These are phyloP conservation scores for Reticulascus tulasneorum DNA, from an alignment of 2,329 filamentous ascomycete genomes.

Conservation along the genomic window DNA sequence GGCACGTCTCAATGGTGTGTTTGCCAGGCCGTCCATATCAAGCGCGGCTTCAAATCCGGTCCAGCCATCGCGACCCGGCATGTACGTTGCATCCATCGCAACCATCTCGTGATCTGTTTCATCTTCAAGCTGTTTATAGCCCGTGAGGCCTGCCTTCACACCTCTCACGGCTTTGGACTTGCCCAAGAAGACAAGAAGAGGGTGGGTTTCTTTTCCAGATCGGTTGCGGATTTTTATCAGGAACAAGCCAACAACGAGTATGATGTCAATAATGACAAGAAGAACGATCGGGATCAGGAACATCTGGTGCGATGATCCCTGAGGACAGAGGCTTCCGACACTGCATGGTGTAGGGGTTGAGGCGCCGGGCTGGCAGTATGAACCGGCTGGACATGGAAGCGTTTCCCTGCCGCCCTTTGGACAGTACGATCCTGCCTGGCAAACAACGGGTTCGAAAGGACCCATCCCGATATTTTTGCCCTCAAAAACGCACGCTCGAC, in stretches of 20 bases:
- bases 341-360: conserved; percentile 43
- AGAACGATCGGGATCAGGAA: conserved; percentile 39
- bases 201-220: conserved; percentile 24
- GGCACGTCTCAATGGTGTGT: conserved; percentile 15
- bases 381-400: conserved; percentile 40
- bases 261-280: conserved; percentile 37
- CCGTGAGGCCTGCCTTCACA: conserved; percentile 24
- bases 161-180: no score
- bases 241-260: conserved; percentile 32
- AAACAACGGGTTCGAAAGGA: conserved; percentile 48
- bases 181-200: no score
- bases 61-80: conserved; percentile 21
- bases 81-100: conserved; percentile 27
- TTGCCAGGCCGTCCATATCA: conserved; percentile 18
- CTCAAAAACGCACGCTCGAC: conserved; percentile 25
- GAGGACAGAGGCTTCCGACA: conserved; percentile 41
- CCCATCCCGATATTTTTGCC: conserved; percentile 38
- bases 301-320: conserved; percentile 36
- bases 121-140: conserved; percentile 30
- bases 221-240: conserved; percentile 30
- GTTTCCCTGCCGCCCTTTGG: conserved; percentile 35
- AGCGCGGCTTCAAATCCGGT: conserved; percentile 34
- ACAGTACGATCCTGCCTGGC: conserved; percentile 45
- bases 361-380: conserved; percentile 49
- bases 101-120: conserved; percentile 30